A percentile compares a stretch with the other conserved stretches of the same genome.
Conservation (phyloP, 176 grass and related monocot genomes). For the Dendrocalamus sinicus region DNA sequence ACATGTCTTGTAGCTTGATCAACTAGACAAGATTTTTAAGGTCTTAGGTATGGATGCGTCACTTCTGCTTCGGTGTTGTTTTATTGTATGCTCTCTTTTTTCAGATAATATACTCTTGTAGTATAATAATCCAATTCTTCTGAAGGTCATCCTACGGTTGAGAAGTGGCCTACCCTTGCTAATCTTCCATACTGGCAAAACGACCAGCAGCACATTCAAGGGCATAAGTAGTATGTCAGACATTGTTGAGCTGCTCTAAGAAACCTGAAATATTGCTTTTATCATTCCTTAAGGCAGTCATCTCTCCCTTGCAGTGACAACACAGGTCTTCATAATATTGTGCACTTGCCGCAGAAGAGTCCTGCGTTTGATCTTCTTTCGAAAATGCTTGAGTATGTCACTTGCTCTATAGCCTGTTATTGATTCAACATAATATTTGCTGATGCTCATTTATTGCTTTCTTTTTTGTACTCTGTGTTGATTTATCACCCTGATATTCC, state of each 20-base stretch:
- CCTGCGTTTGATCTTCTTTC: conserved; percentile 94
- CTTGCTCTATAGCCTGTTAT: conserved; percentile 29
- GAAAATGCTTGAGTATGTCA: conserved; percentile 93
- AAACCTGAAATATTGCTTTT: conserved; percentile 11
- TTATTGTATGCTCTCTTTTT: background rate
- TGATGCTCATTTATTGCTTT: conserved; percentile 35
- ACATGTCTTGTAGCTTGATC: conserved; percentile 78
- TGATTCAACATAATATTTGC: conserved; percentile 26
- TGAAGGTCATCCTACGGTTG: conserved; percentile 92
- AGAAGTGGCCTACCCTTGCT: conserved; percentile 97
- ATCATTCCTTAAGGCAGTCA: conserved; percentile 26
- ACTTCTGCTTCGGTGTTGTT: conserved; percentile 33
- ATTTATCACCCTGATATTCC: conserved; percentile 31
- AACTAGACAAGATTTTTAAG: conserved; percentile 99
- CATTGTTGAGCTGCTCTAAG: conserved; percentile 23
- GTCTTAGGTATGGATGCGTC: conserved; percentile 75
- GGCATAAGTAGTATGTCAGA: conserved; percentile 83
- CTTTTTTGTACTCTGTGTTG: conserved; percentile 27
- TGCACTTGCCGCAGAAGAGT: conserved; percentile 75
- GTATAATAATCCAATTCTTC: conserved; percentile 37
- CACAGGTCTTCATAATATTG: conserved; percentile 85
- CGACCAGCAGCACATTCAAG: conserved; percentile 91
- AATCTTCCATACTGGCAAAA: conserved; percentile 90
- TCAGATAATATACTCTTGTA: conserved; percentile 6
- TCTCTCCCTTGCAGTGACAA: conserved; percentile 76